Conservation (phyloP, 75 land plant genomes). For the Selaginella tamariscina region DNA sequence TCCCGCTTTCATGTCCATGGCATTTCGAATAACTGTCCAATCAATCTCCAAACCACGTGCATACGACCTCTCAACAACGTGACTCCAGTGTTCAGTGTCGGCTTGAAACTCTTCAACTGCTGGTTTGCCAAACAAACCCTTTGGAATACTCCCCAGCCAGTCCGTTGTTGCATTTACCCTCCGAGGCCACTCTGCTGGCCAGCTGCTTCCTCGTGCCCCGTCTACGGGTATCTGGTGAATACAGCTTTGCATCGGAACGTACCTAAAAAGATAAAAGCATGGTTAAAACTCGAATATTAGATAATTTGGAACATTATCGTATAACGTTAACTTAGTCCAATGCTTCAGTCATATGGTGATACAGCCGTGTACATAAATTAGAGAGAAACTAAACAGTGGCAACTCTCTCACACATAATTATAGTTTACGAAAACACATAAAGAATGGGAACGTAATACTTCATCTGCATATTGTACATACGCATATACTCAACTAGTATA, state of each 20-base stretch:
- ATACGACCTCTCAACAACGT: slow-evolving; percentile 49
- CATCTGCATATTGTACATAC: too few species aligned
- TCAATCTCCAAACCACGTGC: slow-evolving; percentile 37
- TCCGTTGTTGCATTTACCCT: slow-evolving; percentile 25
- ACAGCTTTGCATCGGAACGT: slow-evolving; percentile 34
- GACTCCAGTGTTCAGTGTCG: slow-evolving; percentile 54
- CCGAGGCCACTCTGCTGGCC: slow-evolving; percentile 41
- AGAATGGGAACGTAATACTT: too few species aligned
- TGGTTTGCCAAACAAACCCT: slow-evolving; percentile 47
- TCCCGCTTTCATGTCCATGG: slow-evolving; percentile 91
- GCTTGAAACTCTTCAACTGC: slow-evolving; percentile 30
- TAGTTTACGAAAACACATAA: too few species aligned
- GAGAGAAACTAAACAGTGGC: too few species aligned
- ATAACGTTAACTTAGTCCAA: too few species aligned
- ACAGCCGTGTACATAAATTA: not conserved
- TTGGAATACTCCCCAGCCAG: slow-evolving; percentile 32
- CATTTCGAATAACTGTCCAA: slow-evolving; percentile 67
- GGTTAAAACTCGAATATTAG: too few species aligned
- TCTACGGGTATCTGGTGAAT: slow-evolving; percentile 34
- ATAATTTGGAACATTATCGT: too few species aligned
- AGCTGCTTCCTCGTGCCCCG: slow-evolving; percentile 38
- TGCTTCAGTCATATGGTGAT: too few species aligned
- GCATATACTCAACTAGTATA: too few species aligned
- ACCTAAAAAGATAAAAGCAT: slow-evolving; percentile 38
- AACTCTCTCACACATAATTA: too few species aligned